Evolutionary conservation across 1,139 yeast species (phyloP).

Genomic region (Lodderomyces pseudojiufengensis): DNA sequence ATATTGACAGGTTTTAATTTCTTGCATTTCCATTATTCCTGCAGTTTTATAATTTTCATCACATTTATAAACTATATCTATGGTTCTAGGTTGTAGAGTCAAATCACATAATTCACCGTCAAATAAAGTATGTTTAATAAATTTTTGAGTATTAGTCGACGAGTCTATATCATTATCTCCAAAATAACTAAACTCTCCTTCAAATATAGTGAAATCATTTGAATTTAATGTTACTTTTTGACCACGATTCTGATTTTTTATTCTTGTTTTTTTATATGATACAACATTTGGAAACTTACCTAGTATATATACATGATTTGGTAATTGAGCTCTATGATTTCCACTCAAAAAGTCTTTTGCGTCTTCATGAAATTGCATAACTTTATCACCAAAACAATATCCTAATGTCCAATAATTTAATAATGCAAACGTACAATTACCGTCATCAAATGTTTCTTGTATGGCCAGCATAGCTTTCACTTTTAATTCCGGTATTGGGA

Average conservation of each 20-base stretch:
- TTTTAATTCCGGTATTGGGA: slow-evolving; percentile 9
- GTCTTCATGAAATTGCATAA: slow-evolving; percentile 56
- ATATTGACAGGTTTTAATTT: slow-evolving; percentile 71
- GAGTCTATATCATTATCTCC: slow-evolving; percentile 9
- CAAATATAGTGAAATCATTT: slow-evolving; percentile 21
- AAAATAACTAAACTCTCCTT: slow-evolving; percentile 17
- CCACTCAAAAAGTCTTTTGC: slow-evolving; percentile 23
- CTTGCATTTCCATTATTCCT: slow-evolving; percentile 46
- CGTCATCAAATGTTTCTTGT: slow-evolving; percentile 19
- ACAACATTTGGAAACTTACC: slow-evolving; percentile 35
- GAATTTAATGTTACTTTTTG: slow-evolving; percentile 13
- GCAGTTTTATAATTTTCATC: slow-evolving; percentile 40
- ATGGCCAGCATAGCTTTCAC: slow-evolving; percentile 19
- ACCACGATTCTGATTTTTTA: slow-evolving; percentile 24
- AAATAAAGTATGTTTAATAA: slow-evolving; percentile 49
- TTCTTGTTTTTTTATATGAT: slow-evolving; percentile 13
- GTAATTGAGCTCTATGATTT: slow-evolving; percentile 32
- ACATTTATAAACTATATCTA: slow-evolving; percentile 68
- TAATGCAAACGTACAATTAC: slow-evolving; percentile 30
- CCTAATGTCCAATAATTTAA: slow-evolving; percentile 66
- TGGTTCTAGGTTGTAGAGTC: slow-evolving; percentile 57
- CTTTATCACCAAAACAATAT: slow-evolving; percentile 50
- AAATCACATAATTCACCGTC: slow-evolving; percentile 74
- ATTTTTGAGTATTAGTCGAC: slow-evolving; percentile 20
- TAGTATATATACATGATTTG: slow-evolving; percentile 39